Evolutionary conservation across 257 asterid genomes (phyloP).

Genomic region (Solanum ossicruentum): DNA sequence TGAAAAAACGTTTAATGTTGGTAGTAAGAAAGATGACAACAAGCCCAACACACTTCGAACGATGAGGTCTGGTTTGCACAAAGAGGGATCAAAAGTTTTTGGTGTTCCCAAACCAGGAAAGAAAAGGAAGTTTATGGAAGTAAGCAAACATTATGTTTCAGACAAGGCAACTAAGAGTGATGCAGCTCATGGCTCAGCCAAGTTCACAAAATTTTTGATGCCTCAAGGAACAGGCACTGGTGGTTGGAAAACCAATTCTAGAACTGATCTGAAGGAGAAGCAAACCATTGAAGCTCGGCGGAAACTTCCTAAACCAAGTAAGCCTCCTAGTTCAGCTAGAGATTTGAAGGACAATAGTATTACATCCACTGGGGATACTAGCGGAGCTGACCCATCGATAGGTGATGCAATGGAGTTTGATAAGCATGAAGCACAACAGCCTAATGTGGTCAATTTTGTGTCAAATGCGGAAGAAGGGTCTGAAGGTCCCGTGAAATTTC

Average conservation of each 20-base stretch:
- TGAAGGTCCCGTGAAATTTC: slow-evolving; percentile 23
- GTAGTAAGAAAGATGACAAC: slow-evolving; percentile 40
- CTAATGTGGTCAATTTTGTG: slow-evolving; percentile 19
- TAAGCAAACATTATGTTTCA: slow-evolving; percentile 80
- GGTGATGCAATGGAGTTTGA: slow-evolving; percentile 31
- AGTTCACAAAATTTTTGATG: slow-evolving; percentile 34
- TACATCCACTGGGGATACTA: slow-evolving; percentile 23
- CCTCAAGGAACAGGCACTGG: slow-evolving; percentile 57
- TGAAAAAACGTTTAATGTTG: slow-evolving; percentile 52
- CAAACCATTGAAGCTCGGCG: slow-evolving; percentile 37
- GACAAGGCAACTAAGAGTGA: slow-evolving; percentile 33
- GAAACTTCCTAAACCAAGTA: slow-evolving; percentile 40
- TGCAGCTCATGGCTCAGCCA: slow-evolving; percentile 40
- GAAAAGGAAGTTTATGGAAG: slow-evolving; percentile 92
- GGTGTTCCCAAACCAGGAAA: slow-evolving; percentile 96
- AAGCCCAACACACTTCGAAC: slow-evolving; percentile 41
- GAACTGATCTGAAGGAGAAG: slow-evolving; percentile 48
- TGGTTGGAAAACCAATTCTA: slow-evolving; percentile 40
- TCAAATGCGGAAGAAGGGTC: slow-evolving; percentile 37
- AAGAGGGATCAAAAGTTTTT: slow-evolving; percentile 68
- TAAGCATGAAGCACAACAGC: slow-evolving; percentile 38
- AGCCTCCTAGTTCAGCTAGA: slow-evolving; percentile 55
- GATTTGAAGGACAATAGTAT: slow-evolving; percentile 37
- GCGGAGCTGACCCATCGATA: slow-evolving; percentile 14
- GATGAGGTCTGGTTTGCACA: slow-evolving; percentile 64